Conservation (phyloP, 2,329 filamentous ascomycete species). For the Aspergillus ustus region DNA sequence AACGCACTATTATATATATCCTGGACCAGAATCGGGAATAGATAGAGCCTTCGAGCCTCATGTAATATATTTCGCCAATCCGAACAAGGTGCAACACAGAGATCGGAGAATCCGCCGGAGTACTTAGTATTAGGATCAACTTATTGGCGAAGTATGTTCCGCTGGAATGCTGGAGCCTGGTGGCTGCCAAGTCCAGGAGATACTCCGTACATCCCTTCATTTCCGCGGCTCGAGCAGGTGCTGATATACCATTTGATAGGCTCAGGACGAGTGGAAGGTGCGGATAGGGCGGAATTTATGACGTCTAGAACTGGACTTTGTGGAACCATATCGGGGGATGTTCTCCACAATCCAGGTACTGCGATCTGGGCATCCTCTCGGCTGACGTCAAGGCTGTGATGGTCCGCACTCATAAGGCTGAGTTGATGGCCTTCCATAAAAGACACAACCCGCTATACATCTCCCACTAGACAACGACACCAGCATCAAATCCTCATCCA, state of each 20-base stretch:
- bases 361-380: too few relatives aligned
- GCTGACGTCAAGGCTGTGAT: background rate
- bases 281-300: background rate
- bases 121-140: too few relatives aligned
- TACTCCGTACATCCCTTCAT: too few relatives aligned
- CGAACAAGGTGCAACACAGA: too few relatives aligned
- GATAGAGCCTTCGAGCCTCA: too few relatives aligned
- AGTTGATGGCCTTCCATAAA: background rate
- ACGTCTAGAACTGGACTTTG: background rate
- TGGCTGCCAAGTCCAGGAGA: background rate
- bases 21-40: too few relatives aligned
- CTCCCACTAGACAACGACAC: background rate
- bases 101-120: too few relatives aligned
- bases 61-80: too few relatives aligned
- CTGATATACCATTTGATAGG: background rate
- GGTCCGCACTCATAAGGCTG: background rate
- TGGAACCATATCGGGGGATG: background rate
- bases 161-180: background rate
- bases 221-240: too few relatives aligned
- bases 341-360: background rate
- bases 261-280: background rate
- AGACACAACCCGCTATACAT: too few relatives aligned
- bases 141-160: background rate
- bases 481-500: slow-evolving; percentile 10
- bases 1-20: too few relatives aligned